phyloP scores from a whole-genome alignment of 2,329 filamentous ascomycete genomes.

The Plectosphaerella cucumerina region DNA sequence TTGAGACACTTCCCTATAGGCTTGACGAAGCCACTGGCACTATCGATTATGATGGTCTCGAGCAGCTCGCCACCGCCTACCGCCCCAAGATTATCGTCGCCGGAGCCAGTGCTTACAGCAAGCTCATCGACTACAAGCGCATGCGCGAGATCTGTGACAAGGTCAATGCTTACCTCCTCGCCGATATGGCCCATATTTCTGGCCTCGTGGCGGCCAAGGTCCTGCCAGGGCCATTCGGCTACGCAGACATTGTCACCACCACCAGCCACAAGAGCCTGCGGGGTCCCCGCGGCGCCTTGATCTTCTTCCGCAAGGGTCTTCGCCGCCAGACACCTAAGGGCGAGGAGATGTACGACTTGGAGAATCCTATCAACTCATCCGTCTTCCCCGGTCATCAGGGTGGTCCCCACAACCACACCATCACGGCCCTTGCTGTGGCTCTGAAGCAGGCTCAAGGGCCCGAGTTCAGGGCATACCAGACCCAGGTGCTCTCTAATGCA shows the following conservation, averaged over 20 bases:
- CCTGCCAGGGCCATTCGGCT: constrained; percentile 81
- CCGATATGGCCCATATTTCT: constrained; percentile 97
- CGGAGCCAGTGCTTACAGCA: constrained; percentile 92
- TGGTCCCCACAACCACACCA: constrained; percentile 98
- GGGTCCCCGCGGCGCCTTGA: constrained; percentile 92
- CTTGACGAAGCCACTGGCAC: constrained; percentile 85
- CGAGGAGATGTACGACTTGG: constrained; percentile 84
- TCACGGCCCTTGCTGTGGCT: constrained; percentile 89
- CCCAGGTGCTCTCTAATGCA: constrained; percentile 84
- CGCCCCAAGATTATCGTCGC: constrained; percentile 94
- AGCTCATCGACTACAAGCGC: constrained; percentile 89
- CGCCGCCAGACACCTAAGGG: constrained; percentile 81
- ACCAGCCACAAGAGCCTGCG: constrained; percentile 97
- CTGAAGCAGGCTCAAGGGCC: constrained; percentile 87
- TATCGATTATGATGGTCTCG: constrained; percentile 92
- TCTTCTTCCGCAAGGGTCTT: constrained; percentile 95
- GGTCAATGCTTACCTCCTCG: constrained; percentile 85
- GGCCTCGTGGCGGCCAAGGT: constrained; percentile 90
- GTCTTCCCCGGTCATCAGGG: constrained; percentile 98
- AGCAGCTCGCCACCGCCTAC: constrained; percentile 83
- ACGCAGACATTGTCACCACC: constrained; percentile 93
- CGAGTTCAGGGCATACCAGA: constrained; percentile 91
- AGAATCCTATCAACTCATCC: constrained; percentile 88
- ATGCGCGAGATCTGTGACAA: constrained; percentile 91
- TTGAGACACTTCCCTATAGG: constrained; percentile 94